These are phyloP conservation scores for Amylocarpus encephaloides DNA, from an alignment of 2,329 filamentous ascomycete species.

Conservation along the genomic window DNA sequence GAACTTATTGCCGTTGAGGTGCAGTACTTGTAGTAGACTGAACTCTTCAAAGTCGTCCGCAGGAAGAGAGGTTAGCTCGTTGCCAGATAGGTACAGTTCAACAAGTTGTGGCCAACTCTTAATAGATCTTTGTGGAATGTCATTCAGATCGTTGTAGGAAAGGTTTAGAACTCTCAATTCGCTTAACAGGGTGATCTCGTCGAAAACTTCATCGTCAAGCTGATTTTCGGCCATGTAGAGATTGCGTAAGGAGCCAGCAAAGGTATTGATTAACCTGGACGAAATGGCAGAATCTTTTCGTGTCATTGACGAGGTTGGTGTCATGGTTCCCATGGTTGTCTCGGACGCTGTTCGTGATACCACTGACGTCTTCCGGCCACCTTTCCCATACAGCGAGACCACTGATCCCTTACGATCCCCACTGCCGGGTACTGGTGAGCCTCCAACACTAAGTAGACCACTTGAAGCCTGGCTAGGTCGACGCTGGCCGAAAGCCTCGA, in stretches of 20 bases:
- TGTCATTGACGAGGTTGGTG: constrained; percentile 46
- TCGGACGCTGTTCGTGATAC: constrained; percentile 62
- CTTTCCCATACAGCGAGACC: constrained; percentile 71
- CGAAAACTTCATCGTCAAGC: constrained; percentile 90
- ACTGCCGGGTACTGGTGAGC: constrained; percentile 57
- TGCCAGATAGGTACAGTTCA: constrained; percentile 91
- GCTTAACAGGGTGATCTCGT: constrained; percentile 74
- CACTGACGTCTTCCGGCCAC: constrained; percentile 78
- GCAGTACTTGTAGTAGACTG: constrained; percentile 78
- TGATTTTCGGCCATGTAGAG: constrained; percentile 90
- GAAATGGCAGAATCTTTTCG: constrained; percentile 89
- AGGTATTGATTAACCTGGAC: constrained; percentile 74
- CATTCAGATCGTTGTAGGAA: constrained; percentile 90
- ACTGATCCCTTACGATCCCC: constrained; percentile 74
- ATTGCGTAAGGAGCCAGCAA: constrained; percentile 77
- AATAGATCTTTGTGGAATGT: constrained; percentile 83
- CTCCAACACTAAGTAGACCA: constrained; percentile 67
- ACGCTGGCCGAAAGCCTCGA: constrained; percentile 58
- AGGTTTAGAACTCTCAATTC: constrained; percentile 87
- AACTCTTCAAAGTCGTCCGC: constrained; percentile 91
- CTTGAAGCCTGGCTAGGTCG: constrained; percentile 81
- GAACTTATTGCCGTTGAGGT: constrained; percentile 97
- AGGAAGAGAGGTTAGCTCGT: constrained; percentile 84
- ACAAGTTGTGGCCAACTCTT: constrained; percentile 84
- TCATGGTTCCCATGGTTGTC: constrained; percentile 30